phyloP scores from a whole-genome alignment of 257 asterid species.

The Petunia secreta region DNA sequence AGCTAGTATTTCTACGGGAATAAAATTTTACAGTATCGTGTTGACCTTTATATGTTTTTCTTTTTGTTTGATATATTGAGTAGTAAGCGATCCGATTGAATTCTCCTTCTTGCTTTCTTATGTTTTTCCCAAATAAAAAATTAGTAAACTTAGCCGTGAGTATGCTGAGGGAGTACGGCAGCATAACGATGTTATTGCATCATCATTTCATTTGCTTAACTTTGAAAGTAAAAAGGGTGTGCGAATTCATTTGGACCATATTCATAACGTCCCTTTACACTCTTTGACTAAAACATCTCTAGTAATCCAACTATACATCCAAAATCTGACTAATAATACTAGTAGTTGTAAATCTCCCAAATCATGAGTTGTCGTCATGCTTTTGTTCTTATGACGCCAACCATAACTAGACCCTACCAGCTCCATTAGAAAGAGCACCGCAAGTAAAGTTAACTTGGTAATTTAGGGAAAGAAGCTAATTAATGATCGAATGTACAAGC shows the following conservation, averaged over 20 bases:
- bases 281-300: background rate
- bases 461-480: background rate
- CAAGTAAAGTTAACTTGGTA: background rate
- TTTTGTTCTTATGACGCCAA: slow-evolving; percentile 29
- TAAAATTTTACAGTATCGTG: too few relatives aligned
- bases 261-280: background rate
- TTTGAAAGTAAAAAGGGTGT: background rate
- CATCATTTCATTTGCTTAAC: slow-evolving; percentile 17
- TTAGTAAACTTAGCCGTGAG: background rate
- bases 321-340: background rate
- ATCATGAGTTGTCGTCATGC: slow-evolving; percentile 31
- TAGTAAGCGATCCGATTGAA: too few relatives aligned
- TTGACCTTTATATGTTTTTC: background rate
- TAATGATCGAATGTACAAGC: background rate
- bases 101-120: too few relatives aligned
- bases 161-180: background rate
- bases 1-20: too few relatives aligned
- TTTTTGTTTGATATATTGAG: too few relatives aligned
- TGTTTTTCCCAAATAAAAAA: background rate
- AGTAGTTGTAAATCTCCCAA: background rate
- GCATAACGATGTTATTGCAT: slow-evolving; percentile 18
- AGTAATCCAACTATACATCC: slow-evolving; percentile 9
- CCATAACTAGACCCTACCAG: background rate
- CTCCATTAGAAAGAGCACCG: background rate
- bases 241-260: slow-evolving; percentile 1